These are phyloP conservation scores for Heritiera fomes DNA, from an alignment of 345 rosid genomes.

Conservation along the genomic window DNA sequence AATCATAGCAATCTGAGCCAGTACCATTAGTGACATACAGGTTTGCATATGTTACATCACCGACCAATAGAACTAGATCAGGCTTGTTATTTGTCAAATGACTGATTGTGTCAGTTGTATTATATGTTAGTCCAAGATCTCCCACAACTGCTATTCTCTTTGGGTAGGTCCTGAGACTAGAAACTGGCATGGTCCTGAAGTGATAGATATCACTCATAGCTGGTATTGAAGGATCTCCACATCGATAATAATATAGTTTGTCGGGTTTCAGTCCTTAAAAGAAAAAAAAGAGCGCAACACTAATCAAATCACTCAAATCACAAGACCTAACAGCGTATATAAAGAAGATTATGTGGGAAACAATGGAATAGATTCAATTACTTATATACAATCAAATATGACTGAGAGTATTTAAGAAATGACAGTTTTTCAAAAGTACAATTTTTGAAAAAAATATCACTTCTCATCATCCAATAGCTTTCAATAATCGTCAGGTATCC, in stretches of 20 bases:
- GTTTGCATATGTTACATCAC: constrained; percentile 78
- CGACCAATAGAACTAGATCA: constrained; percentile 75
- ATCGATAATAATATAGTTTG: constrained; percentile 66
- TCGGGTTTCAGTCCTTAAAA: constrained; percentile 61
- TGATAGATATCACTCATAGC: constrained; percentile 56
- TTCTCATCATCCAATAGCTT: neutral
- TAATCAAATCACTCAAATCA: constrained; percentile 14
- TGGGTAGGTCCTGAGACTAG: constrained; percentile 59
- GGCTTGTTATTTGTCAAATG: constrained; percentile 72
- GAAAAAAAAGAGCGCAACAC: constrained; percentile 4
- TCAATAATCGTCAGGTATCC: neutral
- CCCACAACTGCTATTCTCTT: constrained; percentile 72
- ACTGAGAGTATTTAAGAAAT: neutral
- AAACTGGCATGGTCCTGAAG: constrained; percentile 75
- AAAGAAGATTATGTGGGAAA: neutral
- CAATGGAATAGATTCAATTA: neutral
- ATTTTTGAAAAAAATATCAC: neutral
- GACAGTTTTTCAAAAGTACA: neutral
- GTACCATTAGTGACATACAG: constrained; percentile 74
- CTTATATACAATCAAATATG: neutral
- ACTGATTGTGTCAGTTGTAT: constrained; percentile 57
- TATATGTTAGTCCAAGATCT: constrained; percentile 85
- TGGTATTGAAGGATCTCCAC: constrained; percentile 76
- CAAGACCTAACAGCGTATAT: neutral
- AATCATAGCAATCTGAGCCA: constrained; percentile 55